A percentile compares a stretch with the other conserved stretches of the same genome.
Evolutionary conservation across 305 asterid species (phyloP).

Genomic region (Fraxinus platypoda): DNA sequence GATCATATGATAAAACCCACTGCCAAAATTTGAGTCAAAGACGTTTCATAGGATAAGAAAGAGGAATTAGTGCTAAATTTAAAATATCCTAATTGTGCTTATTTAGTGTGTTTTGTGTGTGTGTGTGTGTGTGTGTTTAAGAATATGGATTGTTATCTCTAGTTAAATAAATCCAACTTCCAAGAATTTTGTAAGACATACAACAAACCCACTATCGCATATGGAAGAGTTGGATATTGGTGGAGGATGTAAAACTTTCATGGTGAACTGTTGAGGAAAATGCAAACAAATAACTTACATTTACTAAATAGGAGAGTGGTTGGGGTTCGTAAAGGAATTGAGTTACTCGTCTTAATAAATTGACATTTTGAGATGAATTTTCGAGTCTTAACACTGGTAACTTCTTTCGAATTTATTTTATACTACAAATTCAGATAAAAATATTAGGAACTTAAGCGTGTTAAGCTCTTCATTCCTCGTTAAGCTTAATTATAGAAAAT

Average conservation of each 20-base stretch:
- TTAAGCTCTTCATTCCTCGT: neutral
- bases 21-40: conserved; percentile 33
- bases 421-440: neutral
- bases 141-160: neutral
- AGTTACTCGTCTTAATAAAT: no score
- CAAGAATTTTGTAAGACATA: neutral
- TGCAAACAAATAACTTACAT: no score
- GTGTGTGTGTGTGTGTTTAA: neutral
- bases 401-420: neutral
- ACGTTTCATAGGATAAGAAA: conserved; percentile 21
- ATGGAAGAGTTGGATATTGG: no score
- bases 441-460: no score
- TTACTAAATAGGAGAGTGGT: no score
- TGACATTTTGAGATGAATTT: neutral
- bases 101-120: neutral
- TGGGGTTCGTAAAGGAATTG: no score
- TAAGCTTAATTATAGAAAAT: neutral
- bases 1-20: neutral
- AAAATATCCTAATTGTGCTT: conserved; percentile 3
- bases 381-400: neutral
- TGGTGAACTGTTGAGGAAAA: no score
- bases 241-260: neutral
- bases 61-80: neutral
- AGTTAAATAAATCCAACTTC: neutral
- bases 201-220: no score